A percentile compares a stretch with the other conserved stretches of the same genome.
Conservation (phyloP, 208 protist species). For the Leishmania guyanensis region DNA sequence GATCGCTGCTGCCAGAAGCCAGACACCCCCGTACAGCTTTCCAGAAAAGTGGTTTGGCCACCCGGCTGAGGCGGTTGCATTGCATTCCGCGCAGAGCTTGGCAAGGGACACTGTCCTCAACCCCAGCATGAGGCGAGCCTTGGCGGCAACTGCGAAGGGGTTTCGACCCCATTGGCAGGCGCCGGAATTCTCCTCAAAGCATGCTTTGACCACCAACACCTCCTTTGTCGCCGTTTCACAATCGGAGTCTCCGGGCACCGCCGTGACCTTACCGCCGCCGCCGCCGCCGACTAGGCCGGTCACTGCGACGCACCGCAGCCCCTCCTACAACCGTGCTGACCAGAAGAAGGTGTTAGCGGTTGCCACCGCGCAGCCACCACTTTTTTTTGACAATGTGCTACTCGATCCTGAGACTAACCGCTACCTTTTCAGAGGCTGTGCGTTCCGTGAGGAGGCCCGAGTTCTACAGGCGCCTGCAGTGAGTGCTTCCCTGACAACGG, state of each 20-base stretch:
- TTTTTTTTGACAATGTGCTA: conserved; percentile 68
- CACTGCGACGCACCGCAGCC: not conserved
- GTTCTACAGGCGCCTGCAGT: conserved; percentile 37
- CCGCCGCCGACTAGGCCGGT: not conserved
- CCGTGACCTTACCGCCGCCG: not conserved
- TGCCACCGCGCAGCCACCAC: conserved; percentile 60
- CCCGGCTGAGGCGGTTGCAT: not conserved
- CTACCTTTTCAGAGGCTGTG: conserved; percentile 67
- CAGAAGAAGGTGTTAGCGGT: not conserved
- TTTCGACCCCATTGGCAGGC: not conserved
- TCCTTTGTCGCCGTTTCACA: not conserved
- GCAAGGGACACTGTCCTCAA: not conserved
- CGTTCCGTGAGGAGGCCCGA: conserved; percentile 75
- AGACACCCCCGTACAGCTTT: conserved; percentile 4
- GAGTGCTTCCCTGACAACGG: not conserved
- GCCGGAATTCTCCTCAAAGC: not conserved
- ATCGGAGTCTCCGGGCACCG: conserved; percentile 5
- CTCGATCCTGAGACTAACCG: conserved; percentile 46
- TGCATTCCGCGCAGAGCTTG: not conserved
- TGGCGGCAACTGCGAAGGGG: not conserved
- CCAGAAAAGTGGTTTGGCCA: not conserved
- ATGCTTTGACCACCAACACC: not conserved
- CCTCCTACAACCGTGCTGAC: not conserved
- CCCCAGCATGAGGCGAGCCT: not conserved
- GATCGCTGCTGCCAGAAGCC: not conserved